phyloP scores from a whole-genome alignment of 768 basidiomycete species.

The Macrocybe gigantea region DNA sequence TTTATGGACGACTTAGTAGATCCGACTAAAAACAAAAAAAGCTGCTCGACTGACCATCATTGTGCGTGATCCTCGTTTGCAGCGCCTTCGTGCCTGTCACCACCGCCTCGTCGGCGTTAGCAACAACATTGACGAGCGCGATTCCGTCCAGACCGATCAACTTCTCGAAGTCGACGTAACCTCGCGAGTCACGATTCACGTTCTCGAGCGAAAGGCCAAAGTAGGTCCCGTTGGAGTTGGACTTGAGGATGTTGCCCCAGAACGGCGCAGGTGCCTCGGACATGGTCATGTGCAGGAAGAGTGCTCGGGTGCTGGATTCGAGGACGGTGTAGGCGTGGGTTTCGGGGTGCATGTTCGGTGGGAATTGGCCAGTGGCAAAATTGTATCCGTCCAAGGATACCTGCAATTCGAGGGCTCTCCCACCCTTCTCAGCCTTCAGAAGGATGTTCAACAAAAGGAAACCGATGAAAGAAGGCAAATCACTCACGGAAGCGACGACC shows the following conservation, averaged over 20 bases:
- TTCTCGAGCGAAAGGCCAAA: slow-evolving; percentile 82
- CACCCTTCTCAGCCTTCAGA: slow-evolving; percentile 25
- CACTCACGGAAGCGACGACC: slow-evolving; percentile 85
- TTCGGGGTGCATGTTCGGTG: slow-evolving; percentile 82
- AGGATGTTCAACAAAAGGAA: no score
- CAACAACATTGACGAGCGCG: slow-evolving; percentile 85
- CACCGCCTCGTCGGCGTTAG: slow-evolving; percentile 72
- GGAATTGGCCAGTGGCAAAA: slow-evolving; percentile 87
- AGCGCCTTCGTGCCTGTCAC: slow-evolving; percentile 69
- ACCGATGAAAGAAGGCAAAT: background rate
- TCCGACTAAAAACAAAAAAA: background rate
- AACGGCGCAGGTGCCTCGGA: slow-evolving; percentile 65
- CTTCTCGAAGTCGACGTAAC: slow-evolving; percentile 98
- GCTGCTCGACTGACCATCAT: slow-evolving; percentile 68
- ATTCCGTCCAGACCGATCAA: slow-evolving; percentile 95
- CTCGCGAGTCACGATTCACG: slow-evolving; percentile 83
- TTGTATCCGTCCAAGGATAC: slow-evolving; percentile 87
- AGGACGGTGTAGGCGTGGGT: slow-evolving; percentile 92
- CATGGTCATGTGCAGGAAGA: slow-evolving; percentile 96
- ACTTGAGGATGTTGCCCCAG: slow-evolving; percentile 92
- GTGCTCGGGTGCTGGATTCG: slow-evolving; percentile 87
- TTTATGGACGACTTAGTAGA: slow-evolving; percentile 2
- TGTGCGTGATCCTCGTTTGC: slow-evolving; percentile 89
- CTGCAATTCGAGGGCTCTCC: slow-evolving; percentile 70
- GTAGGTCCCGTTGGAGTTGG: slow-evolving; percentile 98